These are phyloP conservation scores for Rhizopus delemar DNA, from an alignment of 371 early-diverging fungal species.

Conservation along the genomic window DNA sequence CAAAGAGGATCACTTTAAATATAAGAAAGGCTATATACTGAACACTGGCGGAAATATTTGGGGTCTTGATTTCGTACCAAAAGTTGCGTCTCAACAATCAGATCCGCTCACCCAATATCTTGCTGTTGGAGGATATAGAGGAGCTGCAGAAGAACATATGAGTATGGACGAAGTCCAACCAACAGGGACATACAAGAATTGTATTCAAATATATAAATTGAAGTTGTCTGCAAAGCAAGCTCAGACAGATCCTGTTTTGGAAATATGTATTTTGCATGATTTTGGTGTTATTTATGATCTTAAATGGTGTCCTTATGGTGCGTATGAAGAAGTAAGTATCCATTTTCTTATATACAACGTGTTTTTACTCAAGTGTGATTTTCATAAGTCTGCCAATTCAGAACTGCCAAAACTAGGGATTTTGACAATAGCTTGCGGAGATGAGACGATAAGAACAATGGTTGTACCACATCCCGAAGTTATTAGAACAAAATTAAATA, in stretches of 20 bases:
- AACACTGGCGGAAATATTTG: constrained; percentile 61
- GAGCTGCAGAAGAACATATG: constrained; percentile 42
- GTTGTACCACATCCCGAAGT: constrained; percentile 53
- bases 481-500: constrained; percentile 10
- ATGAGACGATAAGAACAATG: constrained; percentile 46
- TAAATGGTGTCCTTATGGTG: constrained; percentile 56
- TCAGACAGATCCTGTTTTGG: constrained; percentile 36
- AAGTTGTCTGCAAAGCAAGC: constrained; percentile 12
- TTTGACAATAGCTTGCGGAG: constrained; percentile 54
- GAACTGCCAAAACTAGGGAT: constrained; percentile 47
- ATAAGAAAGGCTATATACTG: constrained; percentile 32
- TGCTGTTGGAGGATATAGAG: constrained; percentile 57
- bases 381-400: neutral
- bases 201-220: constrained; percentile 60
- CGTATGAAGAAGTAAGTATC: constrained; percentile 33
- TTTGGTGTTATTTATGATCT: constrained; percentile 53
- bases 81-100: constrained; percentile 15
- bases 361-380: neutral
- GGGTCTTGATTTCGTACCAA: constrained; percentile 61
- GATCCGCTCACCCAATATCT: constrained; percentile 47
- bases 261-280: constrained; percentile 52
- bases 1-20: constrained; percentile 16
- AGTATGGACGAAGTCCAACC: constrained; percentile 37
- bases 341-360: constrained; percentile 6
- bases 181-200: constrained; percentile 23